Evolutionary conservation across 208 protist genomes (phyloP).

Genomic region (Endotrypanum monterogeii): DNA sequence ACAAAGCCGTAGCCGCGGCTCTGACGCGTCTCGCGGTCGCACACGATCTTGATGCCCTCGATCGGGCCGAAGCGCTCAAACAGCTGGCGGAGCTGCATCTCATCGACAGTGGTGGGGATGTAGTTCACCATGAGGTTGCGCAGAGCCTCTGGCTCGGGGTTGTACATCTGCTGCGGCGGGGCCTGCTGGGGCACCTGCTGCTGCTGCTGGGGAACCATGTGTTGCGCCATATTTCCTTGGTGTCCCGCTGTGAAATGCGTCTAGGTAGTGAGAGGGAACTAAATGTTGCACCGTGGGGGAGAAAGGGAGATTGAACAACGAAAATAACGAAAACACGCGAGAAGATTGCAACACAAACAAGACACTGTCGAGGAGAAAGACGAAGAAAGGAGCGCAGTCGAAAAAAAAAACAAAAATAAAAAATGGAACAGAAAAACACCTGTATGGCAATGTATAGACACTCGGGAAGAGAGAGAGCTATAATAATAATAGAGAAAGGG

Average conservation of each 20-base stretch:
- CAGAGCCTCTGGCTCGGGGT: slow-evolving; percentile 65
- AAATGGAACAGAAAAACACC: background rate
- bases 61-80: slow-evolving; percentile 88
- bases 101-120: slow-evolving; percentile 84
- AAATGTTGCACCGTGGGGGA: background rate
- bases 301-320: too few species aligned
- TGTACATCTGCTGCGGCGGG: slow-evolving; percentile 33
- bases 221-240: slow-evolving; percentile 37
- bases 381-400: background rate
- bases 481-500: too few species aligned
- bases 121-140: slow-evolving; percentile 93
- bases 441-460: too few species aligned
- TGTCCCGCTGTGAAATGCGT: background rate
- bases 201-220: slow-evolving; percentile 44
- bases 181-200: slow-evolving; percentile 36
- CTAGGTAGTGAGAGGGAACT: background rate
- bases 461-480: too few species aligned
- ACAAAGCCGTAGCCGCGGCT: slow-evolving; percentile 92
- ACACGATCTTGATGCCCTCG: slow-evolving; percentile 90
- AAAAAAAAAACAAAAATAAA: background rate
- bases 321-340: too few species aligned
- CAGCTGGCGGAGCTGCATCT: slow-evolving; percentile 80
- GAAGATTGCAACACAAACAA: too few species aligned
- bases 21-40: slow-evolving; percentile 81
- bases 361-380: background rate